Evolutionary conservation across 495 filamentous ascomycete species (phyloP).

Genomic region (Penicillium macrosclerotiorum): DNA sequence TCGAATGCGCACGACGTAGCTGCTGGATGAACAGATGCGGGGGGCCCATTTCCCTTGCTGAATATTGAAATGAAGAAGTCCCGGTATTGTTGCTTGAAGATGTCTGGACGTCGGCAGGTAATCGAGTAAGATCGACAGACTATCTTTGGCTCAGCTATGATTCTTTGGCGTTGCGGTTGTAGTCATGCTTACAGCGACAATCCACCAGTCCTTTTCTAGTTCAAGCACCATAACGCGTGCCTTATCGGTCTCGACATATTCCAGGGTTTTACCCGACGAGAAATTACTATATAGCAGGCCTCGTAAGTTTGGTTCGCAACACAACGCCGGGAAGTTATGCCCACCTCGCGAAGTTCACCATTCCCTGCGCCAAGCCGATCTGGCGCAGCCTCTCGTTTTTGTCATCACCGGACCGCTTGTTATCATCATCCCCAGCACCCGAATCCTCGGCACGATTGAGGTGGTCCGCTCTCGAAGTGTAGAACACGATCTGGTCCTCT

Average conservation of each 20-base stretch:
- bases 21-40: conserved; percentile 74
- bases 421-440: conserved; percentile 49
- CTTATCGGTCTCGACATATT: conserved; percentile 88
- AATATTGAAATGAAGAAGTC: conserved; percentile 61
- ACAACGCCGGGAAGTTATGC: conserved; percentile 16
- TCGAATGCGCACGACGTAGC: conserved; percentile 73
- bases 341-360: conserved; percentile 86
- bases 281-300: conserved; percentile 59
- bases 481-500: conserved; percentile 89
- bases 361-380: conserved; percentile 96
- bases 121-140: conserved; percentile 73
- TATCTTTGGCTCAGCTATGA: conserved; percentile 32
- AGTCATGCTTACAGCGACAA: conserved; percentile 66
- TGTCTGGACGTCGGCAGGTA: conserved; percentile 28
- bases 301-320: conserved; percentile 11
- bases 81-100: conserved; percentile 20
- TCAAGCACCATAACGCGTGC: conserved; percentile 79
- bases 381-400: conserved; percentile 82
- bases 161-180: conserved; percentile 9
- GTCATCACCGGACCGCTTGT: conserved; percentile 59
- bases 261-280: conserved; percentile 69
- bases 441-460: conserved; percentile 34
- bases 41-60: conserved; percentile 84
- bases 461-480: conserved; percentile 53
- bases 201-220: conserved; percentile 90